Base-by-base conservation (phyloP, 176 grass and related monocot species). In the Dactylis glomerata region DNA sequence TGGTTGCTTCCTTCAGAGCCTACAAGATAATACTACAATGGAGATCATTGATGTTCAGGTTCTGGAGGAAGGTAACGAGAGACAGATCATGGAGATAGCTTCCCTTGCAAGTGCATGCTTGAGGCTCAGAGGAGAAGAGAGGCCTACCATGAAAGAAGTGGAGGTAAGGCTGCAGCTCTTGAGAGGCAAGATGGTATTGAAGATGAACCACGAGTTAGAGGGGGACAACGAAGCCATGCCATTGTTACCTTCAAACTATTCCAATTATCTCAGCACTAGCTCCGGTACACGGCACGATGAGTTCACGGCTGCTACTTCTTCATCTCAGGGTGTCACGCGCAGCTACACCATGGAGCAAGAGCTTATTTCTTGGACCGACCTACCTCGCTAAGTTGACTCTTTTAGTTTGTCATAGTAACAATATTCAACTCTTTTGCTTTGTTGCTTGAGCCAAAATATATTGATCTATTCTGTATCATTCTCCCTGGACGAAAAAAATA, bases 91-190 rank as follows among this genome's bases (percentile, higher is more conserved):
- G 8, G 57, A 45, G 23, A 55, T 87, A 10, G 55, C 73, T 13
- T 22, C 73, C 49, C 30, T 87, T 5, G 86, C 56, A 10, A 27
- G 67, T 20, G 66, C 37, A 30, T 87, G 86, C 40, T 59, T 76
- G 69, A 67, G 51, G 30, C 24, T 2, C 17, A 31, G 7, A 6
- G 86, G 86, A 30, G 40, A 59, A 70, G 73, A 85, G 1, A 75
- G 83, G 57, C 55, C 83, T 0, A 69, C 46, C 10, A 85, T 78
- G 83, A 78, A 88, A 68, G 69, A 88, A 54, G 86, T 88, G 46
- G 79, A 56, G 11, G 30, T 77, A 49, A 85, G 83, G 34, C 19
- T 85, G 20, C 83, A 78, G n/a, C 61, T 67, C 70, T 10, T 85
- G 16, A 37, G 66, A 85, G 66, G 20, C 9, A 85, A 49, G 52